These are phyloP conservation scores for Candida railenensis DNA, from an alignment of 805 yeast species.

Conservation along the genomic window DNA sequence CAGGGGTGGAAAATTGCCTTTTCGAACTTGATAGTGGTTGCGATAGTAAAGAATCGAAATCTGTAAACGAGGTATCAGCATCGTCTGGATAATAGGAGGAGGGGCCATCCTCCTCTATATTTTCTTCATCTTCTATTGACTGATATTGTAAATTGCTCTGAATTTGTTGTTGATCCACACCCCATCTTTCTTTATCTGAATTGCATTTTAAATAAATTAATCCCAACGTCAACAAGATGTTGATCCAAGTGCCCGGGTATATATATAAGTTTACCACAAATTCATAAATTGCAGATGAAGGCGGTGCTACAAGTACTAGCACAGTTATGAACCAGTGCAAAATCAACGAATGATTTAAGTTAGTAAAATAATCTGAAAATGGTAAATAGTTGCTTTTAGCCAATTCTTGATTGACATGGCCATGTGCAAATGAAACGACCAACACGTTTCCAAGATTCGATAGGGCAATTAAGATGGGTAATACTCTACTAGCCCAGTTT, in stretches of 20 bases:
- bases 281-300: conserved; percentile 63
- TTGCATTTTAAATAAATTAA: conserved; percentile 49
- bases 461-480: conserved; percentile 58
- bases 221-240: conserved; percentile 51
- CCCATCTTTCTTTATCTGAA: conserved; percentile 41
- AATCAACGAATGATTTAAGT: conserved; percentile 43
- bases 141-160: background rate
- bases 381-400: conserved; percentile 55
- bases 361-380: conserved; percentile 44
- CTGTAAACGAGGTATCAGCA: conserved; percentile 7
- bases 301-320: conserved; percentile 54
- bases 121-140: conserved; percentile 8
- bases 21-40: background rate
- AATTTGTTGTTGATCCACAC: conserved; percentile 12
- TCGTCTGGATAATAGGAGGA: conserved; percentile 15
- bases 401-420: conserved; percentile 57
- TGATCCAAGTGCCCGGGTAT: conserved; percentile 64
- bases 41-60: conserved; percentile 10
- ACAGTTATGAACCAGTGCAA: conserved; percentile 60
- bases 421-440: conserved; percentile 62
- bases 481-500: conserved; percentile 43
- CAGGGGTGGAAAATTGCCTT: conserved; percentile 26
- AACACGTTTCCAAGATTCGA: conserved; percentile 65
- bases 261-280: conserved; percentile 61
- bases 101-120: conserved; percentile 6